Base-by-base conservation (phyloP, 345 rosid genomes). In the Syzygium aromaticum region DNA sequence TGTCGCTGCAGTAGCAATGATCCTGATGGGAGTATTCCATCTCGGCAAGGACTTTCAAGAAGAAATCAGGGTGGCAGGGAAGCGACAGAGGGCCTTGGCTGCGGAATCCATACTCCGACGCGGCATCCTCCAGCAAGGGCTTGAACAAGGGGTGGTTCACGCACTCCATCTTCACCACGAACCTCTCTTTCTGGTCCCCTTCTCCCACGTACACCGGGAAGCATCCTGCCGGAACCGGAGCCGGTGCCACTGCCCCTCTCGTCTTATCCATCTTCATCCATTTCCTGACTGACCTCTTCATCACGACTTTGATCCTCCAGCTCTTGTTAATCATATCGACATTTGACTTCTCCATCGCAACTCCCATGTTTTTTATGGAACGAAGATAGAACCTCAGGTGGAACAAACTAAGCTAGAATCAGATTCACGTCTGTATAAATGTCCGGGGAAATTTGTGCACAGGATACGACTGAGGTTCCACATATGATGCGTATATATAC, bases 191-290 rank as follows among this genome's bases (percentile, higher is more conserved):
- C 77, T 94, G 91, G 84, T 91, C 92, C 73, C 92, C 89, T 3
- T 95, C 88, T 77, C 99, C 99, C 2, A 95, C 98, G 88, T 93
- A 95, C 23, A 95, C 99, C 9, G 94, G 85, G 90, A 96, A 95
- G 83, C 93, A 95, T 0, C 99, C 99, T 57, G 80, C 80, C 5
- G 46, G 80, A 33, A 73, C 80, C 23, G 43, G 49, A 73, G 80
- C 46, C 7, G 13, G 12, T 8, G 43, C 46, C 25, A 3, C 80
- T 7, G 2, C 23, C 43, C 77, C 7, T 7, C 25, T 19, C 14
- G 7, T 33, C 80, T 19, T 9, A 4, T 73, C 1, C 13, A 1
- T 33, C 13, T 33, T 73, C 80, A 9, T 46, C 80, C 80, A 73
- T 10, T 73, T 73, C 43, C 80, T 73, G 19, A 33, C 13, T 2